phyloP scores from a whole-genome alignment of 2,329 filamentous ascomycete genomes.

The Sodiomyces alkalinus region DNA sequence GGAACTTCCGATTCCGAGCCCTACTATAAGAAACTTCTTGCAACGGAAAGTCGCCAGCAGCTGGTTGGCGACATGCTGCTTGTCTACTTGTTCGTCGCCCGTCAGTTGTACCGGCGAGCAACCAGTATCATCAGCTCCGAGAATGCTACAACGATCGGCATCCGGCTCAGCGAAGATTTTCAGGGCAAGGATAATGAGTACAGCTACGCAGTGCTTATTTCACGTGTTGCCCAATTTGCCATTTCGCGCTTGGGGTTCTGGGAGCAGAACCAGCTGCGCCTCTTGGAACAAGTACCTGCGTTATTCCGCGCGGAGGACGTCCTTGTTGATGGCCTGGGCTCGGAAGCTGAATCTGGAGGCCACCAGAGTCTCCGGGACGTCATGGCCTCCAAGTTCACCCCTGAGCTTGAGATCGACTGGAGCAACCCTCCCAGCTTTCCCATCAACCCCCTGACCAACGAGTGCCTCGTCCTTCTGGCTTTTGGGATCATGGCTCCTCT shows the following conservation, averaged over 20 bases:
- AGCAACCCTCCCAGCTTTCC: constrained; percentile 6
- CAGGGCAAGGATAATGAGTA: constrained; percentile 10
- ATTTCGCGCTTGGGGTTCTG: constrained; percentile 20
- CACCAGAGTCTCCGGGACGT: no score
- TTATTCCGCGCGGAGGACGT: no score
- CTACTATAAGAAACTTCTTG: no score
- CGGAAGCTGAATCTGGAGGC: no score
- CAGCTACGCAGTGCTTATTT: constrained; percentile 21
- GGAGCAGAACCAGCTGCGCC: constrained; percentile 17
- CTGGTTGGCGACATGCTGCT: constrained; percentile 22
- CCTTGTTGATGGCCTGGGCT: no score
- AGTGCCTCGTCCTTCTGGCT: constrained; percentile 14
- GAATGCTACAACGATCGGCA: constrained; percentile 8
- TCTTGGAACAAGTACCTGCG: constrained; percentile 19
- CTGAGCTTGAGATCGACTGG: no score
- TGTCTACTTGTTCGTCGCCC: constrained; percentile 20
- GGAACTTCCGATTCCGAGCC: neutral
- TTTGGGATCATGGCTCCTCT: constrained; percentile 23
- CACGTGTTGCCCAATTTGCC: constrained; percentile 19
- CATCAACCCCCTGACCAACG: constrained; percentile 6
- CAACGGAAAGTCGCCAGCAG: no score
- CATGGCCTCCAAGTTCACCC: no score
- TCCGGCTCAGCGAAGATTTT: constrained; percentile 19
- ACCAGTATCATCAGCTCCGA: constrained; percentile 14
- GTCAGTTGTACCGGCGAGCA: constrained; percentile 25